Percentiles rank a stretch among this genome's conserved stretches.
phyloP scores from a whole-genome alignment of 2,329 filamentous ascomycete genomes.

The Cladosporium austrohemisphaericum region DNA sequence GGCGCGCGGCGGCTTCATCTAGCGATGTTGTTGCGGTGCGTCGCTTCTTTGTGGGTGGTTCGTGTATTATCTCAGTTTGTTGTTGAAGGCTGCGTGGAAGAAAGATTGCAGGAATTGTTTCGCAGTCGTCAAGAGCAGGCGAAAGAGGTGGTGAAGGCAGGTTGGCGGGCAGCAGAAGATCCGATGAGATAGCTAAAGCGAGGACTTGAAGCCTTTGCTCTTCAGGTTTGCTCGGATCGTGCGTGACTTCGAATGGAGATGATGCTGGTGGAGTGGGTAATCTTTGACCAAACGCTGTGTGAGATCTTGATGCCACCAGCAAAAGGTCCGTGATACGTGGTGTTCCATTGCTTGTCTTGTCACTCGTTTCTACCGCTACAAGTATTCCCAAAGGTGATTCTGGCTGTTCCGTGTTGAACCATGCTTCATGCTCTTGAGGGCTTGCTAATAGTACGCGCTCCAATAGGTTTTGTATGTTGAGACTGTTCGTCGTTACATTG shows the following conservation, averaged over 20 bases:
- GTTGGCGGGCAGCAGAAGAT: conserved; percentile 30
- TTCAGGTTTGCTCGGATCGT: neutral
- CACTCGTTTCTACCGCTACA: conserved; percentile 27
- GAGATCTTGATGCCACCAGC: conserved; percentile 40
- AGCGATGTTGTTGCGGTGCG: conserved; percentile 43
- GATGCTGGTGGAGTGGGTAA: conserved; percentile 36
- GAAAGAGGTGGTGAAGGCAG: conserved; percentile 27
- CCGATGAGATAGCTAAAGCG: conserved; percentile 44
- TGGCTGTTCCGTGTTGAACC: conserved; percentile 36
- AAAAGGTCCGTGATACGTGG: conserved; percentile 41
- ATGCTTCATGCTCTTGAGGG: conserved; percentile 20
- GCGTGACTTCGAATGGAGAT: conserved; percentile 19
- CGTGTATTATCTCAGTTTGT: conserved; percentile 22
- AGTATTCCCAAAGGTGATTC: conserved; percentile 42
- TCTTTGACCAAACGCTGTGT: conserved; percentile 15
- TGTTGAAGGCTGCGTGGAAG: conserved; percentile 16
- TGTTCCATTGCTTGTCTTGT: neutral
- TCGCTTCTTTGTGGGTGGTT: conserved; percentile 37
- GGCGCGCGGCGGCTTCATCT: conserved; percentile 44
- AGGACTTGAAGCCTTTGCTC: conserved; percentile 29
- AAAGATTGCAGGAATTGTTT: conserved; percentile 23
- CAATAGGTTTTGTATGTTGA: conserved; percentile 40
- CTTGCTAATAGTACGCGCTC: conserved; percentile 31
- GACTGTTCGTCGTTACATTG: conserved; percentile 36
- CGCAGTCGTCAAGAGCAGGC: conserved; percentile 15